These are phyloP conservation scores for Diaporthe sp. DNA, from an alignment of 2,329 filamentous ascomycete genomes.

Conservation along the genomic window DNA sequence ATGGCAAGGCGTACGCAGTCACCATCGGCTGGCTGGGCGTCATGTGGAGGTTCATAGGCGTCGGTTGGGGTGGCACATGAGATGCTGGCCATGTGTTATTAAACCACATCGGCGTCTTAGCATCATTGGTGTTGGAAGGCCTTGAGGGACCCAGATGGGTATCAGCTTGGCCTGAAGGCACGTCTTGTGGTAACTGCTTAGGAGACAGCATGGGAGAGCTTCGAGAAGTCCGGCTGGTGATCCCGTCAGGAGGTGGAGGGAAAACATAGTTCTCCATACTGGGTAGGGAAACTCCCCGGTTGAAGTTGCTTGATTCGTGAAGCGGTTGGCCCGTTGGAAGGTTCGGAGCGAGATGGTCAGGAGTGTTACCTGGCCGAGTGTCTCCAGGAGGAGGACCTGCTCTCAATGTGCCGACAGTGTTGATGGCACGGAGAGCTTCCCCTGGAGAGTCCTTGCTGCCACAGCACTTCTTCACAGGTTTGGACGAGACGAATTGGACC, in stretches of 20 bases:
- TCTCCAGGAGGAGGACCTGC: neutral
- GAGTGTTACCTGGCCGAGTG: neutral
- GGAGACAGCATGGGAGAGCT: conserved; percentile 40
- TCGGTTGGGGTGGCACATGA: conserved; percentile 26
- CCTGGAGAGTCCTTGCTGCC: conserved; percentile 26
- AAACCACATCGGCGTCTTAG: neutral
- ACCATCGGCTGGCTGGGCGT: neutral
- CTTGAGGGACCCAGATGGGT: neutral
- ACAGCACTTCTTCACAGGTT: conserved; percentile 39
- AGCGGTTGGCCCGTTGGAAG: neutral
- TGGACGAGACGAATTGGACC: conserved; percentile 41
- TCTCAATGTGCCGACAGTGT: neutral
- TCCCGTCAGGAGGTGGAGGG: conserved; percentile 22
- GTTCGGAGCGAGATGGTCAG: neutral
- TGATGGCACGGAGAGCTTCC: neutral
- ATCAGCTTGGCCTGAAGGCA: neutral
- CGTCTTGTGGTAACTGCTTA: conserved; percentile 36
- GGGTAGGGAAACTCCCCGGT: conserved; percentile 30
- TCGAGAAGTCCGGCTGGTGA: conserved; percentile 23
- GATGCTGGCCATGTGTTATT: conserved; percentile 29
- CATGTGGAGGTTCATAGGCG: neutral
- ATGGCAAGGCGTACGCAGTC: conserved; percentile 1
- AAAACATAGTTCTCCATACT: conserved; percentile 40
- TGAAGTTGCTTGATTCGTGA: neutral
- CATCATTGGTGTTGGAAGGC: neutral